Percentiles rank a stretch among this genome's conserved stretches.
These are phyloP conservation scores for Epichloe sibirici DNA, from an alignment of 2,329 filamentous ascomycete genomes.

Conservation along the genomic window DNA sequence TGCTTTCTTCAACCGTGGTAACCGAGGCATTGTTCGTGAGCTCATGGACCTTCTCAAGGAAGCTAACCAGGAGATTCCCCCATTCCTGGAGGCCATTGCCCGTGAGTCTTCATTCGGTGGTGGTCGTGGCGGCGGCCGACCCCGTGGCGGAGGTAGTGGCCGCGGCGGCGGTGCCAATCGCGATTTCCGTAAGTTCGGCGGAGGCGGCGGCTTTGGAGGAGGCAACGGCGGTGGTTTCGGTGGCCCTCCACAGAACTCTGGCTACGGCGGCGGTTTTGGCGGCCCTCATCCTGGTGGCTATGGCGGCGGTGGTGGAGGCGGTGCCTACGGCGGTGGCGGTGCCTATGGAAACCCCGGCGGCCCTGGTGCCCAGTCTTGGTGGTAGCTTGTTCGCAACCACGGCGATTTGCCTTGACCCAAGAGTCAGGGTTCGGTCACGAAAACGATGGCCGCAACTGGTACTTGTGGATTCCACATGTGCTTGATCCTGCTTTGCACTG, in stretches of 20 bases:
- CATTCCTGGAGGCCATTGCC: constrained; percentile 93
- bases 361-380: constrained; percentile 51
- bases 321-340: constrained; percentile 33
- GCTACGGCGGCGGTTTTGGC: constrained; percentile 25
- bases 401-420: not conserved
- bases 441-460: constrained; percentile 3
- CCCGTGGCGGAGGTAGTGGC: constrained; percentile 45
- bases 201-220: constrained; percentile 28
- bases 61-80: constrained; percentile 90
- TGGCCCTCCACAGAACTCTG: constrained; percentile 19
- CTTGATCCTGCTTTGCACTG: constrained; percentile 4
- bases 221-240: constrained; percentile 25
- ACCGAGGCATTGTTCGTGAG: constrained; percentile 93
- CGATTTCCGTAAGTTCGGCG: constrained; percentile 74
- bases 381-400: constrained; percentile 30
- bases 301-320: constrained; percentile 27
- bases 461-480: constrained; percentile 6
- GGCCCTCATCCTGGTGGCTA: constrained; percentile 25
- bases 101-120: constrained; percentile 83
- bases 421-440: not conserved
- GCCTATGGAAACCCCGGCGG: constrained; percentile 58
- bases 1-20: constrained; percentile 99
- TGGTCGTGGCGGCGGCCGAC: constrained; percentile 46
- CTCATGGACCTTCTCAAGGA: constrained; percentile 97
- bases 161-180: constrained; percentile 65